Percentiles rank a stretch among this genome's conserved stretches.
phyloP scores from a whole-genome alignment of 768 basidiomycete genomes.

The Sutorius australiensis region DNA sequence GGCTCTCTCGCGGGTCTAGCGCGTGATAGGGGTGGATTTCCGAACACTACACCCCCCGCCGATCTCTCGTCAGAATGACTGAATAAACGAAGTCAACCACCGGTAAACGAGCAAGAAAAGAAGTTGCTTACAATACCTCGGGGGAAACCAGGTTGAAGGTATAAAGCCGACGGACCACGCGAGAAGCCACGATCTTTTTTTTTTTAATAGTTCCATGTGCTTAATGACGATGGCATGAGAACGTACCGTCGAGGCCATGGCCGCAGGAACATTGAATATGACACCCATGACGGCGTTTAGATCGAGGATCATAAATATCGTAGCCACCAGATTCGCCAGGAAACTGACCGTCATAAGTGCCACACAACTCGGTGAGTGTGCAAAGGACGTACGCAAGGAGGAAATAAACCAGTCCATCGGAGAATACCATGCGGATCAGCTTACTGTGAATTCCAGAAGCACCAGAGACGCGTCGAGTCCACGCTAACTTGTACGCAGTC shows the following conservation, averaged over 20 bases:
- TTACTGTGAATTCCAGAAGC: conserved; percentile 35
- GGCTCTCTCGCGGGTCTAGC: conserved; percentile 14
- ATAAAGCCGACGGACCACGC: conserved; percentile 56
- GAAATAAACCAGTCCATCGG: conserved; percentile 72
- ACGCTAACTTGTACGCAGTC: conserved; percentile 56
- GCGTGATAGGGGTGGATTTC: conserved; percentile 15
- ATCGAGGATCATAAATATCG: conserved; percentile 61
- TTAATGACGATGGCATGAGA: neutral
- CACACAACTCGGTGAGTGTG: conserved; percentile 23
- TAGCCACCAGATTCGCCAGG: conserved; percentile 39
- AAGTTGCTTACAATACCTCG: conserved; percentile 28
- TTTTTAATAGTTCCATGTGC: neutral
- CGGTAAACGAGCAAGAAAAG: neutral
- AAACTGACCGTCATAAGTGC: conserved; percentile 30
- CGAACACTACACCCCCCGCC: conserved; percentile 16
- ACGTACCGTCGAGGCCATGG: conserved; percentile 48
- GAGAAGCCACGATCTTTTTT: conserved; percentile 62
- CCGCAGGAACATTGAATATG: conserved; percentile 64
- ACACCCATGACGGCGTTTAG: conserved; percentile 66
- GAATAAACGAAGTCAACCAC: neutral
- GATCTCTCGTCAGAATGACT: conserved; percentile 23
- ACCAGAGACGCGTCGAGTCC: conserved; percentile 18
- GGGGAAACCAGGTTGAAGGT: conserved; percentile 37
- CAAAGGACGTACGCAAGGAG: conserved; percentile 56
- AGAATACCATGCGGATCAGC: conserved; percentile 62